Percentiles rank a stretch among this genome's conserved stretches.
phyloP scores from a whole-genome alignment of 1,284 basidiomycete species.

The Malassezia japonica region DNA sequence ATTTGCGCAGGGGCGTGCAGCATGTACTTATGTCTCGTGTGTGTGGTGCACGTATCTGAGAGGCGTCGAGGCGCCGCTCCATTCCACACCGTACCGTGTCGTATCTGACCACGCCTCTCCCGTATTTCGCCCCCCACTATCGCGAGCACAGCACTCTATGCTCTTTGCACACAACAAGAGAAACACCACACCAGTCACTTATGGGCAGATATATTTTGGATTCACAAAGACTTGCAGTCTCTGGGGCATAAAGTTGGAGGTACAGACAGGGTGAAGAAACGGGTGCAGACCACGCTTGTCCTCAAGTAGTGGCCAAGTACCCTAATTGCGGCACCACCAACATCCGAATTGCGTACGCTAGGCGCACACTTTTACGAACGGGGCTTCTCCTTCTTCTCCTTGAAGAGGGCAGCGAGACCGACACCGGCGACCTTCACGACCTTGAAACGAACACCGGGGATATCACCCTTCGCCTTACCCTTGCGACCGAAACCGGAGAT shows the following conservation, averaged over 20 bases:
- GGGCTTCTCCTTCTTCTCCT: conserved; percentile 42
- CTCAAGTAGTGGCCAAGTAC: too few relatives aligned
- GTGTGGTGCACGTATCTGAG: too few relatives aligned
- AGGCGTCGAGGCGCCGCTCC: too few relatives aligned
- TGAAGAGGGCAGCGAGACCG: conserved; percentile 58
- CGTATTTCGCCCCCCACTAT: too few relatives aligned
- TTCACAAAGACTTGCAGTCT: conserved; percentile 3
- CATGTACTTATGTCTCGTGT: too few relatives aligned
- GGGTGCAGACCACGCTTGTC: neutral
- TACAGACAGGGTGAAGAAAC: conserved; percentile 4
- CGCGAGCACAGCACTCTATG: too few relatives aligned
- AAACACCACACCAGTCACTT: neutral
- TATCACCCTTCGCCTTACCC: conserved; percentile 97
- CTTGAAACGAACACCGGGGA: conserved; percentile 85
- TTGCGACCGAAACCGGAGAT: conserved; percentile 99
- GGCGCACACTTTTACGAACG: conserved; percentile 28
- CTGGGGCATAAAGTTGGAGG: conserved; percentile 10
- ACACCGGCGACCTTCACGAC: conserved; percentile 99
- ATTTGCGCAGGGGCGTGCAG: too few relatives aligned
- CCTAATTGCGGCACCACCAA: neutral
- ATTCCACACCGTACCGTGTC: too few relatives aligned
- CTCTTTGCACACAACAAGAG: neutral
- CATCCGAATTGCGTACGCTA: neutral
- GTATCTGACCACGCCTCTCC: too few relatives aligned
- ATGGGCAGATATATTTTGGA: conserved; percentile 14